Evolutionary conservation across 2,329 filamentous ascomycete genomes (phyloP).

Genomic region (Phyllosticta capitalensis): DNA sequence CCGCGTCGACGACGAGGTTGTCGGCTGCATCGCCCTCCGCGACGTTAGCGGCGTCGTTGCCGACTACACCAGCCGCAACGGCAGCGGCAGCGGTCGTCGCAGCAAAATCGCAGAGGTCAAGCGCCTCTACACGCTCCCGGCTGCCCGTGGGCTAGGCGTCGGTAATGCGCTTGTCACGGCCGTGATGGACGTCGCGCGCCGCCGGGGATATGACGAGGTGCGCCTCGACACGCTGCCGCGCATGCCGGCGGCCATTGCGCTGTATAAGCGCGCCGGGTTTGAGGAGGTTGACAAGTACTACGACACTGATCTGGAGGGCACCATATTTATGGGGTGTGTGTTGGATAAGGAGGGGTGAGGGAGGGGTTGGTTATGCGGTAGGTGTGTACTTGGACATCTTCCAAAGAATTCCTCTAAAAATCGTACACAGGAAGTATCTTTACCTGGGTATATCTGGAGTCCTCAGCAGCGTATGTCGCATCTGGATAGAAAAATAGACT

Average conservation of each 20-base stretch:
- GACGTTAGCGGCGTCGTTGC: conserved; percentile 7
- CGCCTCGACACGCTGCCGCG: conserved; percentile 46
- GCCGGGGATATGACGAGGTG: conserved; percentile 43
- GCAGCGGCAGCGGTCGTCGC: not conserved
- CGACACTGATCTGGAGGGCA: conserved; percentile 44
- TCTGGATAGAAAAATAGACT: too few species aligned
- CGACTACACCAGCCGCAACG: not conserved
- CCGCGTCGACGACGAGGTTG: conserved; percentile 8
- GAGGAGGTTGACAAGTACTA: conserved; percentile 45
- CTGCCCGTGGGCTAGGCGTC: conserved; percentile 40
- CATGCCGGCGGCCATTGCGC: conserved; percentile 41
- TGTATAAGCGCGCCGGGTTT: conserved; percentile 46
- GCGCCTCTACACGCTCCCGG: conserved; percentile 43
- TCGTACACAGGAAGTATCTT: too few species aligned
- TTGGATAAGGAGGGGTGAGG: conserved; percentile 10
- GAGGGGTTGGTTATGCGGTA: not conserved
- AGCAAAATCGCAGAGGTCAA: conserved; percentile 43
- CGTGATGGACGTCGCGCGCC: conserved; percentile 36
- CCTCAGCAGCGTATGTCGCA: too few species aligned
- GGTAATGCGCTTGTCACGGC: conserved; percentile 39
- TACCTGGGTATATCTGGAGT: too few species aligned
- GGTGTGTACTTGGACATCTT: too few species aligned
- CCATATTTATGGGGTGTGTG: conserved; percentile 41
- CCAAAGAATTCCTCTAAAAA: too few species aligned
- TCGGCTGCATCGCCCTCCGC: conserved; percentile 44